A percentile compares a stretch with the other conserved stretches of the same genome.
These are phyloP conservation scores for Astrothelium macrocarpum DNA, from an alignment of 495 filamentous ascomycete species.

Conservation along the genomic window DNA sequence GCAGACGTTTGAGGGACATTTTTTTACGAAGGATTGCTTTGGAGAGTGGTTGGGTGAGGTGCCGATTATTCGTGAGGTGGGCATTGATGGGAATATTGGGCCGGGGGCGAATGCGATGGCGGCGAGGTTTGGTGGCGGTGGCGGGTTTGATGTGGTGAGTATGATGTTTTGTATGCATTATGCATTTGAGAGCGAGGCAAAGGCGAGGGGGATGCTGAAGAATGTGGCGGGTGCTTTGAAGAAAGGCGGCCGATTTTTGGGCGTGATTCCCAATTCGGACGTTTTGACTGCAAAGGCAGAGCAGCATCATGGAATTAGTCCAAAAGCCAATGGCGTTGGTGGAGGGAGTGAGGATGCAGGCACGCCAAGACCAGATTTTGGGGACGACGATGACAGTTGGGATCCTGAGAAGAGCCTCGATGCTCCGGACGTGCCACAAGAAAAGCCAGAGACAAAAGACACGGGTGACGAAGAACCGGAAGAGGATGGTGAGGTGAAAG, in stretches of 20 bases:
- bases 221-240: constrained; percentile 85
- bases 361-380: neutral
- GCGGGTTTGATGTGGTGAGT: constrained; percentile 85
- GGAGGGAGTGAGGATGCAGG: constrained; percentile 5
- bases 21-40: constrained; percentile 83
- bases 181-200: constrained; percentile 80
- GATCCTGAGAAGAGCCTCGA: constrained; percentile 30
- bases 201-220: constrained; percentile 80
- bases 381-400: constrained; percentile 25
- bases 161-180: constrained; percentile 99
- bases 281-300: constrained; percentile 59
- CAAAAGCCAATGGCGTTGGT: constrained; percentile 8
- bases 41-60: constrained; percentile 69
- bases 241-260: constrained; percentile 89
- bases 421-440: constrained; percentile 10
- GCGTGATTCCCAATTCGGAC: constrained; percentile 88
- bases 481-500: constrained; percentile 41
- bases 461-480: constrained; percentile 29
- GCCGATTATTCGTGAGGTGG: constrained; percentile 68
- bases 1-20: constrained; percentile 68
- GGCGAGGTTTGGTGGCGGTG: constrained; percentile 52
- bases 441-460: constrained; percentile 13
- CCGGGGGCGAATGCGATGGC: constrained; percentile 47
- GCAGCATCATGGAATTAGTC: constrained; percentile 18
- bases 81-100: constrained; percentile 61